These are phyloP conservation scores for Magnaporthiopsis incrustans DNA, from an alignment of 2,329 filamentous ascomycete species.

Conservation along the genomic window DNA sequence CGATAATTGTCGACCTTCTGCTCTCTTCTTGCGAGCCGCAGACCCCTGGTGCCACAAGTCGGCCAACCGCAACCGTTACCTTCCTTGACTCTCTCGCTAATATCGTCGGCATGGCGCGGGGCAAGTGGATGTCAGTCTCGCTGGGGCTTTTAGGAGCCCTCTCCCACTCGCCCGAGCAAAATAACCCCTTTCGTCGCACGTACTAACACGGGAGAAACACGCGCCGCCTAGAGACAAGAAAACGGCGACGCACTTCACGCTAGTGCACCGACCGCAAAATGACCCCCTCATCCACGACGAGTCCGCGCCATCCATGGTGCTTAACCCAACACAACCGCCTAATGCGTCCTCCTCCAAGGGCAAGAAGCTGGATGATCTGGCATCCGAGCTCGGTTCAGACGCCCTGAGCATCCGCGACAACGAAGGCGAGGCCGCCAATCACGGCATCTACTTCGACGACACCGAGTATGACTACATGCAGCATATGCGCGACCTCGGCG, in stretches of 20 bases:
- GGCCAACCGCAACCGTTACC: no score
- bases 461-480: constrained; percentile 99
- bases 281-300: constrained; percentile 94
- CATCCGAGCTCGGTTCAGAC: constrained; percentile 64
- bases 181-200: not conserved
- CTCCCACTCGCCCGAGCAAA: constrained; percentile 7
- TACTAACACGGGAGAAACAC: constrained; percentile 1
- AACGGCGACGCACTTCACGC: constrained; percentile 81
- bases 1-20: not conserved
- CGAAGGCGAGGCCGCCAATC: constrained; percentile 90
- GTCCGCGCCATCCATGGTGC: constrained; percentile 80
- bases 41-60: not conserved
- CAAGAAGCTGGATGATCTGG: constrained; percentile 68
- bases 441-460: constrained; percentile 93
- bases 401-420: constrained; percentile 65
- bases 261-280: constrained; percentile 94
- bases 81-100: not conserved
- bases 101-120: constrained; percentile 58
- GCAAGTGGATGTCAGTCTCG: constrained; percentile 58
- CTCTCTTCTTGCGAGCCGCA: no score
- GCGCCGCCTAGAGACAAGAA: constrained; percentile 61
- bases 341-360: constrained; percentile 38
- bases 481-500: constrained; percentile 82
- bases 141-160: not conserved
- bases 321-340: constrained; percentile 56